Base-by-base conservation (phyloP, 2,329 filamentous ascomycete genomes). In the Elsinoe fawcettii region DNA sequence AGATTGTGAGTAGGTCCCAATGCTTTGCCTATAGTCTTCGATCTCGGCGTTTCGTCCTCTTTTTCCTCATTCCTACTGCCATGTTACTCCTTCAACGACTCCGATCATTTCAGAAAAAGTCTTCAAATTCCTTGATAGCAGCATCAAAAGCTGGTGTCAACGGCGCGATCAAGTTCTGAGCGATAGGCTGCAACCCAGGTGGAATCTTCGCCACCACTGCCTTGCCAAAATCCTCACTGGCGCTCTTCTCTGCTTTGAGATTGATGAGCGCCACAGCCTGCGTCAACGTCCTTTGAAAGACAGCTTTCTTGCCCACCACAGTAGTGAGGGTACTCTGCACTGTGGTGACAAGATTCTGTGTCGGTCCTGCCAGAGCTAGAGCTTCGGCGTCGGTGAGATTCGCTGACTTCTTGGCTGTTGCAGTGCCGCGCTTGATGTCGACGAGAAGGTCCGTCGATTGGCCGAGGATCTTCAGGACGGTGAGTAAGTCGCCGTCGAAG, bases 401-500 rank as follows among this genome's bases (percentile, higher is more conserved):
- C 9, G 46, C 46, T 1, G 46, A 51, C 5, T 18, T 16, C 23
- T 32, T 51, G 3, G 46, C 46, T 11, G 46, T 51, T 11, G 25
- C 14, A 12, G 46, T 51, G 46, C 46, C 46, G 4, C 23, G 11
- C 25, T 51, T 51, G 46, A 51, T 51, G 46, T 27, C 22, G 46
- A 51, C 25, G 11, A 51, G 46, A 16, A 51, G 46, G 25, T 51
- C 46, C 11, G 46, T 51, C 12, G 46, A 51, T 34, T 20, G 46
- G 12, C 25, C 25, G 2, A 51, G 46, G 23, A 51, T 51, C 9
- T 18, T 34, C 5, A 51, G 63, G 53, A 62, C 55, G 39, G 63
- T 57, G 3, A 59, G 60, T 2, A 65, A n/a, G 43, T 64, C 49
- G 41, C 22, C 51, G n/a, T 59, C 53, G 18, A 60, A 60, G 16